Base-by-base conservation (phyloP, 2,329 filamentous ascomycete species). In the Dactylella cylindrospora region DNA sequence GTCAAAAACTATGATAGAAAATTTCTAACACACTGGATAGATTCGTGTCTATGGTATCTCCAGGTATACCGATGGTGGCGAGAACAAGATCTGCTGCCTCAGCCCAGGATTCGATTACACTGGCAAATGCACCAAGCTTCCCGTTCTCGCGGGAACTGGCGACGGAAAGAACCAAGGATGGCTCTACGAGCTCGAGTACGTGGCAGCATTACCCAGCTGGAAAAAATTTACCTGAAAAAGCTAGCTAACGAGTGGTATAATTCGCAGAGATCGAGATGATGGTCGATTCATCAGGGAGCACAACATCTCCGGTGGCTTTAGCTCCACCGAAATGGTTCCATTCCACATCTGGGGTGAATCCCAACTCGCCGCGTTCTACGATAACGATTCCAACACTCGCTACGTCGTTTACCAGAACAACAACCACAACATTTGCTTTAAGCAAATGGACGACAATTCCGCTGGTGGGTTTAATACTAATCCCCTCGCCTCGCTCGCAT, bases 71-170 rank as follows among this genome's bases (percentile, higher is more conserved):
- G n/a, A n/a, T n/a, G n/a, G n/a, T n/a, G n/a, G n/a, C n/a, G n/a
- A n/a, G n/a, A n/a, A n/a, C n/a, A n/a, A n/a, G n/a, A n/a, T n/a
- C n/a, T n/a, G n/a, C n/a, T n/a, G n/a, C n/a, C n/a, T n/a, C n/a
- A n/a, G n/a, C n/a, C n/a, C n/a, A n/a, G n/a, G n/a, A n/a, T n/a
- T n/a, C n/a, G n/a, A n/a, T n/a, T n/a, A n/a, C n/a, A n/a, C n/a
- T n/a, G n/a, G n/a, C n/a, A n/a, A n/a, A n/a, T n/a, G n/a, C 13
- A 43, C 39, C 23, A 6, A 9, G 28, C 28, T 43, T 20, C 39
- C 19, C 10, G 13, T 43, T 15, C 39, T 43, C 9, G 39, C 39
- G 25, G 39, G 39, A 43, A 43, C 39, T 43, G 39, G 39, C 13
- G 22, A 43, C 22, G 22, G 39, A 13, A 23, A 43, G 3, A 43